These are phyloP conservation scores for Nematocida sp. DNA, from an alignment of 371 early-diverging fungal genomes.

Conservation along the genomic window DNA sequence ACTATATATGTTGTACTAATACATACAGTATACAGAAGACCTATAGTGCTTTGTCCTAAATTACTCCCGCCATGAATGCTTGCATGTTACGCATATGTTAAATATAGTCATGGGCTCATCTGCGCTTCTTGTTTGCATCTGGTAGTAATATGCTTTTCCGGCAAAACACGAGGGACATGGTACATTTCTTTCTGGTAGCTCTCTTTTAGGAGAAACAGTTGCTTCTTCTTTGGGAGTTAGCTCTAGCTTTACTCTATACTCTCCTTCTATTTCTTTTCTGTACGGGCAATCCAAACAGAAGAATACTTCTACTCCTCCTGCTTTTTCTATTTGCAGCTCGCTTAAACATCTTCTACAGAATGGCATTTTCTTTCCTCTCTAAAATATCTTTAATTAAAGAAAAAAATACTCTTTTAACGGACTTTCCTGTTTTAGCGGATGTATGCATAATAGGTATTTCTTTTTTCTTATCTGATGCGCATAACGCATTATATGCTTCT, in stretches of 20 bases:
- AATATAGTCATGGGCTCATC: slow-evolving; percentile 73
- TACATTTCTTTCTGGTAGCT: slow-evolving; percentile 58
- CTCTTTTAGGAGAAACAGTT: slow-evolving; percentile 44
- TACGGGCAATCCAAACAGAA: slow-evolving; percentile 59
- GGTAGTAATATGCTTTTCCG: slow-evolving; percentile 82
- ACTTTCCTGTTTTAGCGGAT: slow-evolving; percentile 28
- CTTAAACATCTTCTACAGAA: slow-evolving; percentile 56
- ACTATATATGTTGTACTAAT: too few species aligned
- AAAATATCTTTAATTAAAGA: slow-evolving; percentile 23
- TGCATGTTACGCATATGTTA: slow-evolving; percentile 66
- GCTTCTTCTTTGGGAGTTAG: slow-evolving; percentile 36
- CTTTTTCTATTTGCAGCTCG: slow-evolving; percentile 44
- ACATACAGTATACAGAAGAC: too few species aligned
- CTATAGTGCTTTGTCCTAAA: too few species aligned
- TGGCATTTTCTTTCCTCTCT: slow-evolving; percentile 21
- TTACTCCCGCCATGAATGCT: slow-evolving; percentile 66
- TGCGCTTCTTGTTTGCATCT: slow-evolving; percentile 92
- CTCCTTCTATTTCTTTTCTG: slow-evolving; percentile 49
- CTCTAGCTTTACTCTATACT: slow-evolving; percentile 13
- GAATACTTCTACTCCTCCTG: slow-evolving; percentile 9
- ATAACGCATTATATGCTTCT: neutral
- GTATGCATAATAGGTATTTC: slow-evolving; percentile 28
- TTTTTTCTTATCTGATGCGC: neutral
- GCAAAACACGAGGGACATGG: slow-evolving; percentile 74
- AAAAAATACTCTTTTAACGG: slow-evolving; percentile 28